Conservation (phyloP, 2,329 filamentous ascomycete genomes). For the Diaporthe velutina region DNA sequence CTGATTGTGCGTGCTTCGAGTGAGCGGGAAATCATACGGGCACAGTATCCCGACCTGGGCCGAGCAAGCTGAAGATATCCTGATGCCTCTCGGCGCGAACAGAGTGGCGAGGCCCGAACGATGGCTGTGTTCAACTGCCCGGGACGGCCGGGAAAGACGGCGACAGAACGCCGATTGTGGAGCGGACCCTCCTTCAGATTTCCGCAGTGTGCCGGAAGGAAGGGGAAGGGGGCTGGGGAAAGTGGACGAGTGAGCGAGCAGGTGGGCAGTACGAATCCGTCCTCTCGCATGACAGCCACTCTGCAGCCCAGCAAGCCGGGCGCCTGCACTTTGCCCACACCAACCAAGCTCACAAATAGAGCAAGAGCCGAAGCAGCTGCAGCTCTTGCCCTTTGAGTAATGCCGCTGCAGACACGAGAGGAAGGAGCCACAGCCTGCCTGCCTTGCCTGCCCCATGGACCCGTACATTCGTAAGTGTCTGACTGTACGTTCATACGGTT, state of each 20-base stretch:
- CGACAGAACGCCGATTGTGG: neutral
- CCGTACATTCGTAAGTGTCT: neutral
- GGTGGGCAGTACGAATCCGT: slow-evolving; percentile 1
- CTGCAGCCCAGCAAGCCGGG: neutral
- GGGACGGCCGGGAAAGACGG: neutral
- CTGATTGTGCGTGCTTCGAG: neutral
- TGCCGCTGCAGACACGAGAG: slow-evolving; percentile 20
- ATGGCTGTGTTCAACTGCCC: neutral
- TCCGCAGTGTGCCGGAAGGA: neutral
- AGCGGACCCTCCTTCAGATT: neutral
- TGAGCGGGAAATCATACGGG: neutral
- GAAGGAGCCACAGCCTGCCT: neutral
- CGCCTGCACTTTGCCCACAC: no score
- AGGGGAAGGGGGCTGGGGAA: slow-evolving; percentile 3
- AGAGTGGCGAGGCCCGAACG: neutral
- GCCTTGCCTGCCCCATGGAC: neutral
- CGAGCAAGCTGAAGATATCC: neutral
- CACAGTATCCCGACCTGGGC: neutral
- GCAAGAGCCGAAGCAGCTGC: neutral
- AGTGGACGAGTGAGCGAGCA: neutral
- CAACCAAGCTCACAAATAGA: no score
- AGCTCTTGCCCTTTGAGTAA: slow-evolving; percentile 4
- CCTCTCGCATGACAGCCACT: neutral
- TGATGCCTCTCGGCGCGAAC: neutral
- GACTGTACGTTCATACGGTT: neutral